These are phyloP conservation scores for Murraya koenigii DNA, from an alignment of 345 rosid genomes.

Conservation along the genomic window DNA sequence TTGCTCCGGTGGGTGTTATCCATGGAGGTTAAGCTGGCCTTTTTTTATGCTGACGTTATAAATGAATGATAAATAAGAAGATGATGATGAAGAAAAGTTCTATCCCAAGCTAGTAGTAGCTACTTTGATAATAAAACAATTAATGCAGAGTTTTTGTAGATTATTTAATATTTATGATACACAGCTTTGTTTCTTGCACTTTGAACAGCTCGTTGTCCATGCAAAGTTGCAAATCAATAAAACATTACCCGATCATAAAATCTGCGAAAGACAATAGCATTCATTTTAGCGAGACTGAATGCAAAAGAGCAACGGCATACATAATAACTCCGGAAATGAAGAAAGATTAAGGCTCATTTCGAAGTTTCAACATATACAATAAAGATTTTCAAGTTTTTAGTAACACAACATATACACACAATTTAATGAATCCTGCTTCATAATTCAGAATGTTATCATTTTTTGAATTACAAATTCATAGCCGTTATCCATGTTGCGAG, in stretches of 20 bases:
- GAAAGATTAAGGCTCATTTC: too few relatives aligned
- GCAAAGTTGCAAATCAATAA: not conserved
- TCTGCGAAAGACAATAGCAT: too few relatives aligned
- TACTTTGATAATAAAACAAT: not conserved
- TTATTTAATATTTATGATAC: not conserved
- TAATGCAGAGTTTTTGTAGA: not conserved
- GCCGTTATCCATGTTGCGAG: not conserved
- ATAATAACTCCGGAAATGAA: too few relatives aligned
- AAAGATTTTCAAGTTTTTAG: too few relatives aligned
- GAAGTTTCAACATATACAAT: too few relatives aligned
- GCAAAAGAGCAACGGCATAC: too few relatives aligned
- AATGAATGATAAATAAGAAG: not conserved
- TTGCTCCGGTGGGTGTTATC: not conserved
- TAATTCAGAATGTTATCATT: not conserved
- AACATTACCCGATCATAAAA: not conserved
- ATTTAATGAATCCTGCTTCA: not conserved
- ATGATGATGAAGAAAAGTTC: not conserved
- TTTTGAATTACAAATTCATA: not conserved
- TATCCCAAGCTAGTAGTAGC: too few relatives aligned
- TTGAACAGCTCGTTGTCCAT: not conserved
- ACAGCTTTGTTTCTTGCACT: not conserved
- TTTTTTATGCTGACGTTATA: not conserved
- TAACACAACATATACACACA: not conserved
- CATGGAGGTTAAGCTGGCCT: not conserved
- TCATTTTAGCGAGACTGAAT: too few relatives aligned